Conservation (phyloP, 129 eudicot genomes). For the Helichrysum umbraculigerum region DNA sequence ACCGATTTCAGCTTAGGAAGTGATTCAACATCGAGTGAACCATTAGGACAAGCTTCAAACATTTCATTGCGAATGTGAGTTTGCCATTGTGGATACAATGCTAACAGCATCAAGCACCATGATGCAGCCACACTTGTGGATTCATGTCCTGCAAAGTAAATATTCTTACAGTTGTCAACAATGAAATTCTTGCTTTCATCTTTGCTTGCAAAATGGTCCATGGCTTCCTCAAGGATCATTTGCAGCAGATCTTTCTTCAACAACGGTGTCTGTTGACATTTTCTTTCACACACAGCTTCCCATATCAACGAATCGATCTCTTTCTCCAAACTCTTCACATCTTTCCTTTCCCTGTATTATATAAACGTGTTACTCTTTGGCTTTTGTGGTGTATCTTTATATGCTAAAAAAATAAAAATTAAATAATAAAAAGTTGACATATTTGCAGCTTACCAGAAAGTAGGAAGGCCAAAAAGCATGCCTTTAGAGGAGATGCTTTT, state of each 20-base stretch:
- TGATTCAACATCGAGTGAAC: conserved; percentile 51
- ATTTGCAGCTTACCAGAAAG: conserved; percentile 50
- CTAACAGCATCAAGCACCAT: conserved; percentile 91
- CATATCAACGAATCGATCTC: conserved; percentile 80
- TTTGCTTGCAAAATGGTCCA: conserved; percentile 45
- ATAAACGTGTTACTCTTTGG: not conserved
- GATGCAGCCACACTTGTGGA: conserved; percentile 79
- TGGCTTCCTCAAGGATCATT: conserved; percentile 74
- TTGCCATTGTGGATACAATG: conserved; percentile 87
- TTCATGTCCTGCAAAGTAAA: conserved; percentile 89
- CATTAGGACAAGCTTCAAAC: conserved; percentile 46
- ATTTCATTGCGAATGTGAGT: conserved; percentile 54
- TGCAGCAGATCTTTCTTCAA: conserved; percentile 72
- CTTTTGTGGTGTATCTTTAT: not conserved
- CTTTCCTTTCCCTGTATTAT: conserved; percentile 35
- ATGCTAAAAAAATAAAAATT: not conserved
- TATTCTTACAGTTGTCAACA: conserved; percentile 89
- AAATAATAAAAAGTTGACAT: not conserved
- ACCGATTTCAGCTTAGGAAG: conserved; percentile 80
- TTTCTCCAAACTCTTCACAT: conserved; percentile 55
- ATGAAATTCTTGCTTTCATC: conserved; percentile 62
- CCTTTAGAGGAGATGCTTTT: conserved; percentile 49
- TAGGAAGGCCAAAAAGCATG: conserved; percentile 65
- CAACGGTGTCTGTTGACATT: conserved; percentile 42
- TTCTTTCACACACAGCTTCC: conserved; percentile 66